Percentiles rank a stretch among this genome's conserved stretches.
phyloP scores from a whole-genome alignment of 352 stramenopile species.

The Globisporangium echinulatum region DNA sequence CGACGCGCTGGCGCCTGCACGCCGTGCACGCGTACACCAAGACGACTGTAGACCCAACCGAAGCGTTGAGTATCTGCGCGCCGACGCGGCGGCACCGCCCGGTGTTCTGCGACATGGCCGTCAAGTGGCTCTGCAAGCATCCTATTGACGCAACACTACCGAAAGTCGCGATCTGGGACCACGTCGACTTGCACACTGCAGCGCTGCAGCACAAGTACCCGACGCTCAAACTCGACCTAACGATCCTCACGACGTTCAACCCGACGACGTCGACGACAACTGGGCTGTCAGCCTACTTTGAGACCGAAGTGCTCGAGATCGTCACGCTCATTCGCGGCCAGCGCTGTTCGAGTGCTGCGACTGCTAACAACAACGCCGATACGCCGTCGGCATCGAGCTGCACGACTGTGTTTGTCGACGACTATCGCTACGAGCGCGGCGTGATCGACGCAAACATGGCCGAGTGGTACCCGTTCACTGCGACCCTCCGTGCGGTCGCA shows the following conservation, averaged over 20 bases:
- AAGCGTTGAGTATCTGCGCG: conserved; percentile 11
- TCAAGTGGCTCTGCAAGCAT: not conserved
- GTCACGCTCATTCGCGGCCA: conserved; percentile 27
- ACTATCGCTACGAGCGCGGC: conserved; percentile 48
- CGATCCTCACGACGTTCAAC: conserved; percentile 12
- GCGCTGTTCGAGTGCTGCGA: not conserved
- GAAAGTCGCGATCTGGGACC: not conserved
- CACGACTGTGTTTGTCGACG: conserved; percentile 32
- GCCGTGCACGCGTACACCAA: no score
- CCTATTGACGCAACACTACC: no score
- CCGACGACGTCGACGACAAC: conserved; percentile 4
- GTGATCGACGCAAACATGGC: conserved; percentile 26
- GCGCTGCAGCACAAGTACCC: conserved; percentile 19
- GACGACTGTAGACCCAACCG: no score
- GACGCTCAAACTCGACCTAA: conserved; percentile 20
- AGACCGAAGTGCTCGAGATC: conserved; percentile 20
- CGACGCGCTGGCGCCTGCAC: conserved; percentile 4
- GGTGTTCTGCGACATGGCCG: conserved; percentile 1
- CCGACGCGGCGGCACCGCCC: not conserved
- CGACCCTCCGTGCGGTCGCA: conserved; percentile 17
- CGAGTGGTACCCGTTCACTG: conserved; percentile 24
- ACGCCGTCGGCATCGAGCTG: conserved; percentile 18
- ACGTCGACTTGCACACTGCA: conserved; percentile 21
- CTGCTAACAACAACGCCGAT: not conserved
- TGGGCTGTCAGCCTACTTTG: not conserved